Evolutionary conservation across 768 basidiomycete genomes (phyloP).

Genomic region (Scleroderma bovista): DNA sequence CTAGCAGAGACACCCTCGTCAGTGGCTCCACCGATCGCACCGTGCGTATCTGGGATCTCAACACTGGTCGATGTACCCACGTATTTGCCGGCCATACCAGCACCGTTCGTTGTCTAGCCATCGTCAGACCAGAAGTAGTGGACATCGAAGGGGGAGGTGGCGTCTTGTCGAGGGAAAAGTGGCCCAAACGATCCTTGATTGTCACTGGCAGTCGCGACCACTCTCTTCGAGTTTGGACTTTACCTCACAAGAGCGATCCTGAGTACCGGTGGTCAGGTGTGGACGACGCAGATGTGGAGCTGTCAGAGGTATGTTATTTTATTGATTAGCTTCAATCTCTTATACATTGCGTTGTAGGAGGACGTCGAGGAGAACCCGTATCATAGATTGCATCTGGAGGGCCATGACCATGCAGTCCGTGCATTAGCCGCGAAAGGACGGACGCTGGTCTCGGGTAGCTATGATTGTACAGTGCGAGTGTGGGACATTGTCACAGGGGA

Average conservation of each 20-base stretch:
- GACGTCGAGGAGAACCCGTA: constrained; percentile 82
- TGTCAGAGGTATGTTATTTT: constrained; percentile 37
- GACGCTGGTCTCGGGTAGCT: constrained; percentile 91
- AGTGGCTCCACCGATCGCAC: constrained; percentile 93
- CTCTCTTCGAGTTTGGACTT: constrained; percentile 59
- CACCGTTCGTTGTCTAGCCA: constrained; percentile 92
- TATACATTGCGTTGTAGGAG: constrained; percentile 37
- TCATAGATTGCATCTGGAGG: constrained; percentile 76
- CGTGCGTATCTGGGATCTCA: constrained; percentile 86
- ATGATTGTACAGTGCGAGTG: constrained; percentile 90
- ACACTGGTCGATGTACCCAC: constrained; percentile 78
- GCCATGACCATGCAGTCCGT: constrained; percentile 88
- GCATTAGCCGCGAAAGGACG: constrained; percentile 89
- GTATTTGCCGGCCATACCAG: constrained; percentile 95
- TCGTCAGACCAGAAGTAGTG: constrained; percentile 89
- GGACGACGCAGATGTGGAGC: constrained; percentile 56
- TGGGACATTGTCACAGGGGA: constrained; percentile 89
- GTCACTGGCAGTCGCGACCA: constrained; percentile 71
- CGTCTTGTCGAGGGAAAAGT: constrained; percentile 59
- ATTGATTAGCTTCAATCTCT: background rate
- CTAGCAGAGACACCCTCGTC: constrained; percentile 81
- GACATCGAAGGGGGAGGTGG: constrained; percentile 65
- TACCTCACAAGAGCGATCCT: constrained; percentile 66
- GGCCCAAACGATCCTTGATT: constrained; percentile 66
- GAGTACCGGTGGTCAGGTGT: constrained; percentile 65